Evolutionary conservation across 805 yeast genomes (phyloP).

Genomic region (Ogataea thermomethanolica): DNA sequence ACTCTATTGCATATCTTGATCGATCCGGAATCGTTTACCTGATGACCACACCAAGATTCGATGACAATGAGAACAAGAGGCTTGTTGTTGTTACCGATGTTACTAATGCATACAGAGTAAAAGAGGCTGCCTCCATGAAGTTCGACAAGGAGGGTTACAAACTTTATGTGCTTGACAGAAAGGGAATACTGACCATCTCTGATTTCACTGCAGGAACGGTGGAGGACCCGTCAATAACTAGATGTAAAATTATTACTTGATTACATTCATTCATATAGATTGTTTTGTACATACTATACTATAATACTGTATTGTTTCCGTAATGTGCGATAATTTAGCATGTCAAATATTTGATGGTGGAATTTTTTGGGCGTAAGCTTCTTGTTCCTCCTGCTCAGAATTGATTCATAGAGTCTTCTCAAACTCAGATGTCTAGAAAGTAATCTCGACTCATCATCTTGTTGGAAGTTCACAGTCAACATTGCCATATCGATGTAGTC

Average conservation of each 20-base stretch:
- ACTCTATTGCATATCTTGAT: conserved; percentile 77
- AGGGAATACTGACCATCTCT: conserved; percentile 72
- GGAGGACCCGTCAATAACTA: conserved; percentile 60
- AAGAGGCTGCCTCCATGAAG: conserved; percentile 74
- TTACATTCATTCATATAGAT: neutral
- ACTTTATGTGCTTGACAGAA: conserved; percentile 72
- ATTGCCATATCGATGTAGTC: conserved; percentile 26
- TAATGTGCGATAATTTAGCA: conserved; percentile 23
- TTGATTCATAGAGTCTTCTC: conserved; percentile 1
- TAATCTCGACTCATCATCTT: conserved; percentile 23
- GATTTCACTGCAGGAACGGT: conserved; percentile 89
- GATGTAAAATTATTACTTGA: conserved; percentile 55
- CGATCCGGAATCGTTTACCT: conserved; percentile 73
- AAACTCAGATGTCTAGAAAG: conserved; percentile 6
- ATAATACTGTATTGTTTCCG: conserved; percentile 16
- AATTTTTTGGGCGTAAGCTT: conserved; percentile 24
- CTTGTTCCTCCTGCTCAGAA: conserved; percentile 9
- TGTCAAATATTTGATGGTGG: conserved; percentile 32
- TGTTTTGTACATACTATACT: conserved; percentile 3
- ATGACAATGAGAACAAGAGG: conserved; percentile 53
- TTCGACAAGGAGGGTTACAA: conserved; percentile 83
- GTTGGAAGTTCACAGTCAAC: conserved; percentile 24
- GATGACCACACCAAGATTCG: conserved; percentile 56
- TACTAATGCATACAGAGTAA: conserved; percentile 63
- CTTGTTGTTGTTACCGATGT: conserved; percentile 74